Evolutionary conservation across 2,329 filamentous ascomycete genomes (phyloP), one percentile per base, ranked within the genome.

Genomic region (Alternaria atra): DNA sequence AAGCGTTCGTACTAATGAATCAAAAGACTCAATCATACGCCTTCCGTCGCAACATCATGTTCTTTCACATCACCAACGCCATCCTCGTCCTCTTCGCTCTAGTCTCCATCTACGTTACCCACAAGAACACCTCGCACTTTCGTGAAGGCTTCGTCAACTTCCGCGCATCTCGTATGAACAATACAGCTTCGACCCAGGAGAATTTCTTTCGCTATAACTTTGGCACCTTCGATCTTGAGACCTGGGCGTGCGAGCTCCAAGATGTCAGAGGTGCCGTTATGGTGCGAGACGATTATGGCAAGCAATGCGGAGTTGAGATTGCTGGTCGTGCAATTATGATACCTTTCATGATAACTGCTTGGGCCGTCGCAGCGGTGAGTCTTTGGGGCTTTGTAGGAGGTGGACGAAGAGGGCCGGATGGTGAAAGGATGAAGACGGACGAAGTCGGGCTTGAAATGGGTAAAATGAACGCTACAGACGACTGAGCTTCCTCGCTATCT

Each of bases 161-260:
- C 52, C 67, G 68, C 29, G 66, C 69, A 9, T 64, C 70, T 3
- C 62, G 60, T 12, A 61, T 63, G 20, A 61, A 68, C 15, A 63
- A 66, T 34, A 51, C 70, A 35, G 13, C 51, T 5, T 39, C 55
- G 20, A 34, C 29, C 40, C 58, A 63, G 6, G 55, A 57, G 2
- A 23, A 54, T 13, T 65, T 65, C 56, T 69, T 65, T 53, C 70
- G 73, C 27, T 78, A 78, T 63, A 70, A 74, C 60, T 61, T 67
- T 32, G 76, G 76, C 44, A 73, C 62, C 25, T 78, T 78, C 51
- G 76, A 78, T 32, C 69, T 78, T 12, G 76, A 77, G 54, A 77
- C 74, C 1, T 78, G 76, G 75, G 61, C 68, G 9, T 78, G 75
- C 55, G 72, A 76, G 20, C 65, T 77, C 9, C 67, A 71, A 59